Conservation (phyloP, 2,329 filamentous ascomycete genomes). For the Epichloe gansuensis region DNA sequence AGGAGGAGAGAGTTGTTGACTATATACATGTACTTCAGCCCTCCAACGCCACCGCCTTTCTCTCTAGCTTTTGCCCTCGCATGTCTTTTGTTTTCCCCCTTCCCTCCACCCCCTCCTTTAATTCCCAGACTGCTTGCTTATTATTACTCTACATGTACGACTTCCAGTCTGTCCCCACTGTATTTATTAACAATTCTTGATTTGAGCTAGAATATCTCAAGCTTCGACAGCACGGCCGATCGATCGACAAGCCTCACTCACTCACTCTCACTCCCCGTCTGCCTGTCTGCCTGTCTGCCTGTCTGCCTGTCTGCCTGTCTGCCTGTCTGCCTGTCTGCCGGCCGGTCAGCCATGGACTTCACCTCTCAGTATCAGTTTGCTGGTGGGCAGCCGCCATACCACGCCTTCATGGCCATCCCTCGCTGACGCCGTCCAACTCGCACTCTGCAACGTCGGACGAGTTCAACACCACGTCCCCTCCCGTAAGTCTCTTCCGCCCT, state of each 20-base stretch:
- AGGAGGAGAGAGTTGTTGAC: background rate
- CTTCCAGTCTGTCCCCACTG: background rate
- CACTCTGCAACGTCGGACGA: constrained; percentile 5
- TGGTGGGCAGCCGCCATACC: constrained; percentile 37
- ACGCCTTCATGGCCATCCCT: constrained; percentile 41
- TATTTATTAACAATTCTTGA: background rate
- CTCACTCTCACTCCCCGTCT: too few species aligned
- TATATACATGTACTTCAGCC: constrained; percentile 1
- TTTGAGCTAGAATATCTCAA: background rate
- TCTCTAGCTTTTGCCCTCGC: background rate
- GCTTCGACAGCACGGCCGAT: background rate
- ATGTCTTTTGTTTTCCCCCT: background rate
- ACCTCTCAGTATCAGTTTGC: constrained; percentile 34
- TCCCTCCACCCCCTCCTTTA: background rate
- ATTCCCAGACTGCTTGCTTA: too few species aligned
- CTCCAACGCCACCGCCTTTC: background rate
- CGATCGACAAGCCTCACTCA: background rate
- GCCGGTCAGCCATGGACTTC: constrained; percentile 36
- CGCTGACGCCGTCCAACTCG: constrained; percentile 36
- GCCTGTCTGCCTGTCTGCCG: background rate
- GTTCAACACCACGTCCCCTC: constrained; percentile 5
- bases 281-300: too few species aligned
- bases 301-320: too few species aligned
- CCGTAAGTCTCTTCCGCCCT: background rate
- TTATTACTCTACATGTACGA: too few species aligned